Base-by-base conservation (phyloP, 1,284 basidiomycete genomes). In the Cystobasidium slooffiae region DNA sequence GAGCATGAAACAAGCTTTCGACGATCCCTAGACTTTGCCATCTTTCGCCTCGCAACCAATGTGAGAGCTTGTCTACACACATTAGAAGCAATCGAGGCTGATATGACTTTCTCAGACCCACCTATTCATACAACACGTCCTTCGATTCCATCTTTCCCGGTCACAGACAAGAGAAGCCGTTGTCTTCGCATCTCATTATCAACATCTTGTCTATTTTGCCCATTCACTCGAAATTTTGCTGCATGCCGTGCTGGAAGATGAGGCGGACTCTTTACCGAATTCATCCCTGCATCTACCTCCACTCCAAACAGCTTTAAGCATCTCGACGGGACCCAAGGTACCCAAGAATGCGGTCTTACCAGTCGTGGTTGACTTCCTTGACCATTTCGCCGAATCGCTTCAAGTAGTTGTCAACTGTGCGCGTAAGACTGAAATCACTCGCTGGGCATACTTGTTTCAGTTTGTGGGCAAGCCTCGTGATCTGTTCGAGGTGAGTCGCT, bases 361-460 rank as follows among this genome's bases (percentile, higher is more conserved):
- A 0, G 84, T 86, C 0, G 90, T 92, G 1, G 86, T 97, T 68
- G 91, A 92, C 76, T 99, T 99, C 80, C 84, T 99, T 77, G 96
- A 99, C 81, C 89, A 98, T 81, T 99, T 98, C 81, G 90, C 93
- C 74, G 90, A 88, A 67, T 88, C 91, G 4, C 84, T 98, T 68
- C 92, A 97, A 75, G 94, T 99, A 5, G 92, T 99, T 1, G 96
- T 98, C 8, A 90, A 92, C 6, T 98, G 96, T 80, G 97, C 97
- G 8, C 86, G 97, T 62, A 99, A 99, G 84, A 99, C 94, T 3
- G 97, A 99, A 83, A 88, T 96, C 79, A 90, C 92, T 6, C 85
- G 92, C 59, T 99, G 97, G 97, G 87, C 87, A 46, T 87, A 90
- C 74, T 84, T 99, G 31, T 99, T 99, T 81, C 89, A 88, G 72